Conservation (phyloP, 2,329 filamentous ascomycete species). For the Colletotrichum godetiae region DNA sequence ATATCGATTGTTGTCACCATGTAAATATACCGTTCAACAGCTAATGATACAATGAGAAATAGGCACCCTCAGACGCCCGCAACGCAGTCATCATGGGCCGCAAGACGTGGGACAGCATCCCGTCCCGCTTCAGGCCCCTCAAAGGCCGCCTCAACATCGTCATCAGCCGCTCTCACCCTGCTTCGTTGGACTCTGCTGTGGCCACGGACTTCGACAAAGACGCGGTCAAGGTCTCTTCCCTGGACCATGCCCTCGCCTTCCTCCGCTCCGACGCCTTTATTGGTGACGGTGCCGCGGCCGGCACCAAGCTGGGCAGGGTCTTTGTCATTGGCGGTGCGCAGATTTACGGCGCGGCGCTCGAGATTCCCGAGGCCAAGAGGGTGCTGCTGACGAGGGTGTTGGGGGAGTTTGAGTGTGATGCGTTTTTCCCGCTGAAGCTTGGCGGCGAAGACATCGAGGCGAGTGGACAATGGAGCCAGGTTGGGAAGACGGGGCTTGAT, state of each 20-base stretch:
- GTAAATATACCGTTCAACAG: background rate
- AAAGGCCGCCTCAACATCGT: conserved; percentile 85
- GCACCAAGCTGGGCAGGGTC: conserved; percentile 62
- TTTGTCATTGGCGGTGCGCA: conserved; percentile 93
- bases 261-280: conserved; percentile 49
- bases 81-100: conserved; percentile 97
- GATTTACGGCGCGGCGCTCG: conserved; percentile 81
- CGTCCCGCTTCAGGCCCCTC: conserved; percentile 80
- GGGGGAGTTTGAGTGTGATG: conserved; percentile 80
- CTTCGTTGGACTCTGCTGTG: conserved; percentile 23
- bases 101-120: conserved; percentile 96
- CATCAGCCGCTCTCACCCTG: conserved; percentile 68
- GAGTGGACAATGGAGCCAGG: background rate
- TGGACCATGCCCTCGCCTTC: conserved; percentile 67
- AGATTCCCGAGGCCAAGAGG: conserved; percentile 64
- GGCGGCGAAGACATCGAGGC: conserved; percentile 49
- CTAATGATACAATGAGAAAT: background rate
- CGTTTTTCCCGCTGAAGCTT: conserved; percentile 74
- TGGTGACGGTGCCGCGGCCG: conserved; percentile 21
- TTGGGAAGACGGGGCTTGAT: conserved; percentile 62
- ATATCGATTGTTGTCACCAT: background rate
- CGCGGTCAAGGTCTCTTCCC: conserved; percentile 67
- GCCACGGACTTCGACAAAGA: conserved; percentile 48
- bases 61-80: conserved; percentile 47
- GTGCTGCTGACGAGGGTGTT: conserved; percentile 77